Evolutionary conservation across 371 early-diverging fungal genomes (phyloP).

Genomic region (Mucor indicus): DNA sequence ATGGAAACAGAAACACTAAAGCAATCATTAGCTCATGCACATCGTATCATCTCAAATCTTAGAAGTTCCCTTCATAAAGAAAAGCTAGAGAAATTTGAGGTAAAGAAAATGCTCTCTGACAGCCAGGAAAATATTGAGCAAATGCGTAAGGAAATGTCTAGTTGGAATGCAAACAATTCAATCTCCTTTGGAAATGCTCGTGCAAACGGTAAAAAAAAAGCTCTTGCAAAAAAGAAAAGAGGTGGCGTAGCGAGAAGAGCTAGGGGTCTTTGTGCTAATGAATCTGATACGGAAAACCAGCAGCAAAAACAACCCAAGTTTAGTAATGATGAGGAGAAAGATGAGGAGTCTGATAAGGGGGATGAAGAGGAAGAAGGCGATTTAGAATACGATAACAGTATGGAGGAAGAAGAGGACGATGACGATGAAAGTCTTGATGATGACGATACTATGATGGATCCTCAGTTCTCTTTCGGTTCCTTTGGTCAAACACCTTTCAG

Average conservation of each 20-base stretch:
- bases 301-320: background rate
- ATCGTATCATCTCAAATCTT: conserved; percentile 49
- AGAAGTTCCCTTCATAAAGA: conserved; percentile 46
- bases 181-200: conserved; percentile 1
- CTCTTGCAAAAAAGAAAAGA: conserved; percentile 7
- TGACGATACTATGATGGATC: background rate
- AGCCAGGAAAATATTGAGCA: conserved; percentile 64
- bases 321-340: background rate
- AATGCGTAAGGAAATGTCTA: conserved; percentile 45
- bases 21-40: conserved; percentile 46
- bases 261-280: conserved; percentile 16
- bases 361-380: background rate
- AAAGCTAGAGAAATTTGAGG: conserved; percentile 57
- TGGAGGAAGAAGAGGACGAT: background rate
- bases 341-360: background rate
- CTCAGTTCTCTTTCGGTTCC: background rate
- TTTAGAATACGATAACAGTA: background rate
- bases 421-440: background rate
- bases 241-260: conserved; percentile 21
- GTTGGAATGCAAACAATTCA: conserved; percentile 9
- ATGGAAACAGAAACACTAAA: conserved; percentile 49
- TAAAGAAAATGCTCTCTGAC: conserved; percentile 60
- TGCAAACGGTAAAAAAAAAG: conserved; percentile 6
- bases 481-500: conserved; percentile 1
- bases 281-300: conserved; percentile 4